Evolutionary conservation across 352 stramenopile genomes (phyloP), one percentile per base, ranked within the genome.

Genomic region (Phytopythium ostracodes): DNA sequence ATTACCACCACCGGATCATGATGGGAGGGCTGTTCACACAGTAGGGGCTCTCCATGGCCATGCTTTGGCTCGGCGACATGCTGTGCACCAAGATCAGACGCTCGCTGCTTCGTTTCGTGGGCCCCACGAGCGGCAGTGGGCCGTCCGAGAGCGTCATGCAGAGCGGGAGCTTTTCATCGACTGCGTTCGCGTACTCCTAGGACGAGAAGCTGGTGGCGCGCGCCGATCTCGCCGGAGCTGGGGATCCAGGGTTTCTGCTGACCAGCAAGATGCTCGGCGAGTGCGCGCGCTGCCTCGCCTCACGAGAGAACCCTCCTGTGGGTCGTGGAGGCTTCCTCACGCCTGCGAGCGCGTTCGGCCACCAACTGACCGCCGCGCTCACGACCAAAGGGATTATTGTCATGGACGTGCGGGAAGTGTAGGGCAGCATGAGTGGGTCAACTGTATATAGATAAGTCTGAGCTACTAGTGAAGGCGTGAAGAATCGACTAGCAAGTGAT

Each of bases 101-200:
- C 7, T 66, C 69, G 44, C 59, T 95, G 7, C 43, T 94, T 29
- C 72, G 75, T 38, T 78, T 76, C 58, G 27, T 94, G 22, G 63
- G 87, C 12, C 85, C 89, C 10, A 70, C 69, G 62, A 68, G 87
- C 8, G 88, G 87, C 38, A 58, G 88, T 63, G 92, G 90, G 1
- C 88, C 89, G 2, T 77, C 73, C 11, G 72, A 89, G 43, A 68
- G 87, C 36, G 56, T 73, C 15, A 87, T 96, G 78, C 38, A 75
- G 14, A 75, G 85, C 24, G 89, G 87, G 25, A 88, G 76, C 53
- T 78, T 91, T 25, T 74, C 76, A 27, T 63, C 91, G 8, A 65
- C 79, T 18, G 65, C 66, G 14, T 72, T 81, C n/a, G 76, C 62
- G 14, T 80, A 74, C 54, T 70, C 68, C 4, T 66, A 73, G 17